Conservation (phyloP, 208 protist species). For the Crithidia fasciculata region DNA sequence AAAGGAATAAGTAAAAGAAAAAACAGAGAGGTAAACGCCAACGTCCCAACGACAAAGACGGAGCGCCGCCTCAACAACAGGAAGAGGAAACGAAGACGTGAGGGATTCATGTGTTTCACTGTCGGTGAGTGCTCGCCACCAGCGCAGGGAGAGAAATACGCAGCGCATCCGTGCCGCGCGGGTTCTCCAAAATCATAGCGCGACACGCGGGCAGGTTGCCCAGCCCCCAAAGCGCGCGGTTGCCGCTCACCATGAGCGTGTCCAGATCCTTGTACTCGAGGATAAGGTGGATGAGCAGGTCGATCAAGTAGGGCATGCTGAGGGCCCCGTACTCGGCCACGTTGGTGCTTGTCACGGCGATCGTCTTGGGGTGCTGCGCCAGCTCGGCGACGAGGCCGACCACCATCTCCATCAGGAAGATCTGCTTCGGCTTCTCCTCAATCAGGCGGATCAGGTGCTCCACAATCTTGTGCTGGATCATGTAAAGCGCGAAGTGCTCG, state of each 20-base stretch:
- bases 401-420: constrained; percentile 87
- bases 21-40: too few species aligned
- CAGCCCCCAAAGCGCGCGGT: constrained; percentile 82
- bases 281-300: constrained; percentile 81
- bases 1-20: background rate
- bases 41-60: too few species aligned
- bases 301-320: constrained; percentile 54
- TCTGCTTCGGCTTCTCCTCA: constrained; percentile 60
- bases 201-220: constrained; percentile 74
- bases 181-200: constrained; percentile 73
- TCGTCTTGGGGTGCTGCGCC: constrained; percentile 52
- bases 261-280: constrained; percentile 75
- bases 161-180: constrained; percentile 66
- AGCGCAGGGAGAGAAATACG: constrained; percentile 67
- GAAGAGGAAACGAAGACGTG: too few species aligned
- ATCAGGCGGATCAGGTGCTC: constrained; percentile 67
- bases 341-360: constrained; percentile 29
- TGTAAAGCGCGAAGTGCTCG: constrained; percentile 45
- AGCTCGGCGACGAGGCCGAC: constrained; percentile 73
- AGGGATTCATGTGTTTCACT: background rate
- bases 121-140: constrained; percentile 35
- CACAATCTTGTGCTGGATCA: constrained; percentile 58
- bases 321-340: constrained; percentile 28
- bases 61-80: too few species aligned
- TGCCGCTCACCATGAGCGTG: constrained; percentile 75